Percentiles rank a stretch among this genome's conserved stretches.
Evolutionary conservation across 768 basidiomycete species (phyloP).

Genomic region (Russula olivacea): DNA sequence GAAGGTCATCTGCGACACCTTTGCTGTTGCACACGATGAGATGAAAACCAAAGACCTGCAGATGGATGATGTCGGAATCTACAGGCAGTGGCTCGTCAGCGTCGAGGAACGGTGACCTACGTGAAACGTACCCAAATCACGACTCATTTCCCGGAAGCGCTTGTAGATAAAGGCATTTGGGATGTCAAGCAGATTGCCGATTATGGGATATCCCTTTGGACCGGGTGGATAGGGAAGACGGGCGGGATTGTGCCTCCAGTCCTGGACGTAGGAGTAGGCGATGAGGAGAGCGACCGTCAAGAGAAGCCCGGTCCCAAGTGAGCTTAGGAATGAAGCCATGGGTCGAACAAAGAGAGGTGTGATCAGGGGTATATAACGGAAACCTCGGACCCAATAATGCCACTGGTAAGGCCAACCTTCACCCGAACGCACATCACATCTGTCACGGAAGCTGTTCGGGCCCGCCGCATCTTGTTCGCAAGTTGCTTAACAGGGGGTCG

Average conservation of each 20-base stretch:
- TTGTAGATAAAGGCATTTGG: constrained; percentile 26
- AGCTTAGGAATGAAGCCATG: constrained; percentile 13
- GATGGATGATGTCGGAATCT: constrained; percentile 32
- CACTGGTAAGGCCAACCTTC: not conserved
- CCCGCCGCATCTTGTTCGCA: too few species aligned
- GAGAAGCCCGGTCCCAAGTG: constrained; percentile 1
- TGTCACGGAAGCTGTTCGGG: too few species aligned
- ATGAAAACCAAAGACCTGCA: constrained; percentile 28
- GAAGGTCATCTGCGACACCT: constrained; percentile 33
- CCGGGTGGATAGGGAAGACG: constrained; percentile 27
- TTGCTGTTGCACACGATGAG: constrained; percentile 35
- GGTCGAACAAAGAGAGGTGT: not conserved
- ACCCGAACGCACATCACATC: too few species aligned
- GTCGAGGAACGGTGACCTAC: not conserved
- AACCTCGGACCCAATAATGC: not conserved
- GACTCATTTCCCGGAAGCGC: constrained; percentile 21
- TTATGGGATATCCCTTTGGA: constrained; percentile 26
- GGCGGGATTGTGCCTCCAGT: constrained; percentile 20
- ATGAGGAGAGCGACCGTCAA: constrained; percentile 4
- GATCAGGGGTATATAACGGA: not conserved
- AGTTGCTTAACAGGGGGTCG: too few species aligned
- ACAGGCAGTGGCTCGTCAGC: not conserved
- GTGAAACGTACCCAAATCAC: constrained; percentile 13
- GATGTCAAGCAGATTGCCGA: constrained; percentile 27
- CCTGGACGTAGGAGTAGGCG: constrained; percentile 15